Percentiles rank a stretch among this genome's conserved stretches.
phyloP scores from a whole-genome alignment of 1,139 yeast genomes.

The Suhomyces wounanorum region DNA sequence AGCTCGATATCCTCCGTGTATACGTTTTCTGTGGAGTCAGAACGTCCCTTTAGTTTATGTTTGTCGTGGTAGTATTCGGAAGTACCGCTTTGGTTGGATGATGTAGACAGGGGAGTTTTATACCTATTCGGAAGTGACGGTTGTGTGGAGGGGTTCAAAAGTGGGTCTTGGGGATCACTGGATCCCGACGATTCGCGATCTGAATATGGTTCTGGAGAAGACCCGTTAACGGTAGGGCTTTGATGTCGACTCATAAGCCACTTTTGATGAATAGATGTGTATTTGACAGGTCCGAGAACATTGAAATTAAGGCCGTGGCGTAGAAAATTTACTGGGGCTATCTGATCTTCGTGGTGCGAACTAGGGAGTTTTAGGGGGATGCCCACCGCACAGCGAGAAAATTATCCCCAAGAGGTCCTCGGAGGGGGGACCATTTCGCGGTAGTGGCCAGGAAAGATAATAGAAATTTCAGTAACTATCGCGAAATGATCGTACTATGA shows the following conservation, averaged over 20 bases:
- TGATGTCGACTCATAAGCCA: neutral
- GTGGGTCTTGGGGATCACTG: neutral
- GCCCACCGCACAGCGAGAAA: too few species aligned
- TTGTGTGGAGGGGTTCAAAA: neutral
- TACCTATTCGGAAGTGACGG: neutral
- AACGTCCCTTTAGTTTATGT: neutral
- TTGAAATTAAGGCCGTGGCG: neutral
- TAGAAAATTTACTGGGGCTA: neutral
- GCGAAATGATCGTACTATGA: too few species aligned
- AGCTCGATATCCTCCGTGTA: conserved; percentile 8
- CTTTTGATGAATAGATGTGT: neutral
- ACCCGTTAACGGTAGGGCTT: neutral
- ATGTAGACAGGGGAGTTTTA: neutral
- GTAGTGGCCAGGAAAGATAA: too few species aligned
- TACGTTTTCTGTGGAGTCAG: neutral
- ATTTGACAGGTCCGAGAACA: neutral
- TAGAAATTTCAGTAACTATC: too few species aligned
- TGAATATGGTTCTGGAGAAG: neutral
- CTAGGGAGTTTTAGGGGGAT: neutral
- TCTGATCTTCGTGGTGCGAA: neutral
- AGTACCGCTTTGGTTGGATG: neutral
- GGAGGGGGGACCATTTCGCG: too few species aligned
- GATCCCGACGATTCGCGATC: neutral
- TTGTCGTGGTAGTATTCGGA: neutral
- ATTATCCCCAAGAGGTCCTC: too few species aligned